Base-by-base conservation (phyloP, 768 basidiomycete genomes). In the Boletales sp. region DNA sequence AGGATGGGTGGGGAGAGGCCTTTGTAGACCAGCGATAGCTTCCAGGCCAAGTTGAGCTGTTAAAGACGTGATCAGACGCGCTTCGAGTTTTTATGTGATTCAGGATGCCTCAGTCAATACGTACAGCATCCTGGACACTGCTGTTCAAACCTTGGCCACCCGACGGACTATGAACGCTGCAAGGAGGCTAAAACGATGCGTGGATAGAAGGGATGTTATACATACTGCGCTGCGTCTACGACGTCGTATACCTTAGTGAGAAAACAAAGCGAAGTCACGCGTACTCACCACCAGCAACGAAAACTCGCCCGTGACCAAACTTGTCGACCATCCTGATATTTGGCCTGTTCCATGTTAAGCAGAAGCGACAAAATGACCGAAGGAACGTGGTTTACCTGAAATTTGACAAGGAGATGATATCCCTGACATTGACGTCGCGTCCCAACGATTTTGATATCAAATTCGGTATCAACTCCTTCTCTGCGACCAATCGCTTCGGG, bases 261-360 rank as follows among this genome's bases (percentile, higher is more conserved):
- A 12, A 12, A 14, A 3, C 27, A 12, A 21, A 31, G 29, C 2
- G 15, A 30, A 12, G 9, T 35, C 4, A 34, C 24, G 46, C 15
- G 5, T 11, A 4, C 41, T 39, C 29, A 58, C 79, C 80, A 55
- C 79, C 79, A 57, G n/a, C n/a, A n/a, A n/a, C n/a, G n/a, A n/a
- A n/a, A n/a, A n/a, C n/a, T n/a, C n/a, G n/a, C n/a, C n/a, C n/a
- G n/a, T n/a, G n/a, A n/a, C n/a, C n/a, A n/a, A n/a, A n/a, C n/a
- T n/a, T n/a, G n/a, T n/a, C n/a, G 1, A 72, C 74, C 75, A 79
- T 75, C 9, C 79, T 69, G 31, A 79, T 69, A 56, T 77, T 79
- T 1, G 77, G 70, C 21, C 78, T 74, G 44, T 43, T 17, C 19
- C 31, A 11, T 19, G 51, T 49, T 8, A 52, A 55, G 21, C 32